Percentiles rank a stretch among this genome's conserved stretches.
phyloP scores from a whole-genome alignment of 345 rosid genomes.

The Salix brachista region DNA sequence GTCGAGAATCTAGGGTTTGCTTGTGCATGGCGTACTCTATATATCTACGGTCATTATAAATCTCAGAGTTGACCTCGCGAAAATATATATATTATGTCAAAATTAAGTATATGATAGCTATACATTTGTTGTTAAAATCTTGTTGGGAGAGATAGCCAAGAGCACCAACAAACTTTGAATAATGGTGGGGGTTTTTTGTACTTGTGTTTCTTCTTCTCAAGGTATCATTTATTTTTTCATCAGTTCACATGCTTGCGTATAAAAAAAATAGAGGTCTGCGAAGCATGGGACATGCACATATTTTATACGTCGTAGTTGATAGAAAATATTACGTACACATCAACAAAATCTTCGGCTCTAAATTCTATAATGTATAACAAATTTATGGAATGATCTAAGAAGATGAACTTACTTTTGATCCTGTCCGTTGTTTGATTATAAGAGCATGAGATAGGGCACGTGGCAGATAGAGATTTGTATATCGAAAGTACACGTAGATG shows the following conservation, averaged over 20 bases:
- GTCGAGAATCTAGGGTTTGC: slow-evolving; percentile 33
- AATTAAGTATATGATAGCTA: slow-evolving; percentile 11
- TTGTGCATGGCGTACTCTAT: slow-evolving; percentile 34
- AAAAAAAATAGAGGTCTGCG: background rate
- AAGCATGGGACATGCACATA: background rate
- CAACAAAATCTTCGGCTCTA: background rate
- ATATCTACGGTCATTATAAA: background rate
- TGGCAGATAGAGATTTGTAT: background rate
- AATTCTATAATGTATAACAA: background rate
- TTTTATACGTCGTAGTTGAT: background rate
- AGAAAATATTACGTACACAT: background rate
- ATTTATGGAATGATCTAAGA: background rate
- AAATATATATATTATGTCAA: background rate
- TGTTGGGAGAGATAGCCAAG: slow-evolving; percentile 35
- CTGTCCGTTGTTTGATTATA: background rate
- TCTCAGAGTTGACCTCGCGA: slow-evolving; percentile 33
- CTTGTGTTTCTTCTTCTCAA: background rate
- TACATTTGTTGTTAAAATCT: slow-evolving; percentile 36
- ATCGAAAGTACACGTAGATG: background rate
- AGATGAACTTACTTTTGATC: background rate
- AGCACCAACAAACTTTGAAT: slow-evolving; percentile 57
- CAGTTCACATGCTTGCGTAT: slow-evolving; percentile 1
- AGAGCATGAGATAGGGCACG: background rate
- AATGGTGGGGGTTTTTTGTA: background rate
- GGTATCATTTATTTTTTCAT: background rate